phyloP scores from a whole-genome alignment of 179 eudicot species.

The Spinacia oleracea region DNA sequence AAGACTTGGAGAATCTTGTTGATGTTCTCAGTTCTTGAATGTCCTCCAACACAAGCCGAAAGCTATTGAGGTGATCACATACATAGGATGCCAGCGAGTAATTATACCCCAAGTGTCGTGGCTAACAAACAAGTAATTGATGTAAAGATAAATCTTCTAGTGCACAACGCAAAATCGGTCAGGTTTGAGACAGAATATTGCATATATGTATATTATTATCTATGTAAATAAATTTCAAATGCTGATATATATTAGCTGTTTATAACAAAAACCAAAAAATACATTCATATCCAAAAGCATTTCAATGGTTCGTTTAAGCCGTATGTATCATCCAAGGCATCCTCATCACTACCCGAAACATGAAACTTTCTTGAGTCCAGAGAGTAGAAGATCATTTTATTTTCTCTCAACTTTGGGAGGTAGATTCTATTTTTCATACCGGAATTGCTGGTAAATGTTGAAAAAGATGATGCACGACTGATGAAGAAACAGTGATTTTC shows the following conservation, averaged over 20 bases:
- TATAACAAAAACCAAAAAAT: too few species aligned
- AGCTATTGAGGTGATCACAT: slow-evolving; percentile 43
- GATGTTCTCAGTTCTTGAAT: slow-evolving; percentile 80
- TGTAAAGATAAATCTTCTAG: background rate
- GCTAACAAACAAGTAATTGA: background rate
- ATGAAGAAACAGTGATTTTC: background rate
- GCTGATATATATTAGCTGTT: too few species aligned
- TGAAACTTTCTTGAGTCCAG: background rate
- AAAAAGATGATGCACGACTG: background rate
- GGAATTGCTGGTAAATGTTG: background rate
- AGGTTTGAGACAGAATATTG: background rate
- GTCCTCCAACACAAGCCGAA: slow-evolving; percentile 48
- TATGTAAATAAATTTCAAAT: background rate
- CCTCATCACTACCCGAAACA: background rate
- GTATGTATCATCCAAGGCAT: background rate
- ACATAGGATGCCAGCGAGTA: background rate
- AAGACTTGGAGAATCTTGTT: slow-evolving; percentile 72
- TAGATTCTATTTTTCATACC: background rate
- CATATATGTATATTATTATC: background rate
- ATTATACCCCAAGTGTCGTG: background rate
- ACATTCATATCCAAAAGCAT: too few species aligned
- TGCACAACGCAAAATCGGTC: background rate
- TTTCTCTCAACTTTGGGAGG: background rate
- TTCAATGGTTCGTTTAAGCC: background rate
- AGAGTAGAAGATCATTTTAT: background rate